These are phyloP conservation scores for Paramecium sexaurelia DNA, from an alignment of 73 alveolate genomes.

Conservation along the genomic window DNA sequence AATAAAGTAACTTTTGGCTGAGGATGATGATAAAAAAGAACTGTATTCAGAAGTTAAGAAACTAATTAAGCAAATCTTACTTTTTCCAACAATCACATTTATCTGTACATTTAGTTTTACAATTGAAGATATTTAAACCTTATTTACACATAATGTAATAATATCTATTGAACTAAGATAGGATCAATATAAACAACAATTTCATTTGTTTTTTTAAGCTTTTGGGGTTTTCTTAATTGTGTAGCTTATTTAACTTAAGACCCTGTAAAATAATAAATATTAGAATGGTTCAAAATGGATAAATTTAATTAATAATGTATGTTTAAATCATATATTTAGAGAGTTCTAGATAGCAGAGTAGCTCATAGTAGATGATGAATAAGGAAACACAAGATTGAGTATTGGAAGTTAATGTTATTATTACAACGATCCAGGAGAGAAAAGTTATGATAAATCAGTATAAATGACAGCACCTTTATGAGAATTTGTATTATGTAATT, in stretches of 20 bases:
- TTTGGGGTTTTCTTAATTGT: slow-evolving; percentile 42
- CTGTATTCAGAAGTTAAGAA: neutral
- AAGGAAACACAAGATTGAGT: neutral
- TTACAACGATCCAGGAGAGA: neutral
- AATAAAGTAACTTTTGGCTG: neutral
- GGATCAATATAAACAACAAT: slow-evolving; percentile 36
- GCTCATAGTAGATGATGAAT: neutral
- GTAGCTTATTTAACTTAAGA: neutral
- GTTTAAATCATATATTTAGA: neutral
- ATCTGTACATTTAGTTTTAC: slow-evolving; percentile 42
- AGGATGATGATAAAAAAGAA: neutral
- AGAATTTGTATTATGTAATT: neutral
- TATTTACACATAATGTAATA: neutral
- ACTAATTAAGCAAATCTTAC: neutral
- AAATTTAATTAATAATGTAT: neutral
- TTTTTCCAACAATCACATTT: slow-evolving; percentile 22
- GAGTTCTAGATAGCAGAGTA: slow-evolving; percentile 11
- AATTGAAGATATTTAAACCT: slow-evolving; percentile 21
- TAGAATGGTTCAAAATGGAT: neutral
- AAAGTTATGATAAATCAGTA: slow-evolving; percentile 16
- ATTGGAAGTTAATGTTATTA: slow-evolving; percentile 34
- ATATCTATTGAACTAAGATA: neutral
- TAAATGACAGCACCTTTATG: slow-evolving; percentile 14
- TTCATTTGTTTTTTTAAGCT: neutral
- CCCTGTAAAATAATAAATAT: neutral